Evolutionary conservation across 768 basidiomycete genomes (phyloP).

Genomic region (Phaeotremella fagi): DNA sequence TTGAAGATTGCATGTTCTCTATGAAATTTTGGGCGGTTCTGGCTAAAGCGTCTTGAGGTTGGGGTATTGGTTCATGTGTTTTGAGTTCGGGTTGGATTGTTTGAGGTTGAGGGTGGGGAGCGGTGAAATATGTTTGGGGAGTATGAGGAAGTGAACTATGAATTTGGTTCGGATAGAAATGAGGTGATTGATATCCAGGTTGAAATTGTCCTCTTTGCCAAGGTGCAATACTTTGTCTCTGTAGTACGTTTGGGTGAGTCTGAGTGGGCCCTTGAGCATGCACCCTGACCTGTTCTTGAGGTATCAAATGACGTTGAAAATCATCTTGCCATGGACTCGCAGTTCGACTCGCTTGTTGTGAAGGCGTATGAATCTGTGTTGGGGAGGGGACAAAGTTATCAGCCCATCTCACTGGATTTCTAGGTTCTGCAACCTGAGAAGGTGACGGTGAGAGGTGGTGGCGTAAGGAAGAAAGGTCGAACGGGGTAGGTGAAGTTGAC

Average conservation of each 20-base stretch:
- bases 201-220: conserved; percentile 2
- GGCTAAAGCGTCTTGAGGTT: conserved; percentile 25
- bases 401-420: too few species aligned
- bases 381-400: conserved; percentile 5
- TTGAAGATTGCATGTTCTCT: conserved; percentile 1
- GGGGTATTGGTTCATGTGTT: conserved; percentile 9
- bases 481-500: conserved; percentile 11
- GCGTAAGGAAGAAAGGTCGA: conserved; percentile 33
- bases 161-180: not conserved
- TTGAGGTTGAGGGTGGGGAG: not conserved
- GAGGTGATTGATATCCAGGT: not conserved
- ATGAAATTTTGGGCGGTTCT: conserved; percentile 21
- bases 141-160: not conserved
- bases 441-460: conserved; percentile 24
- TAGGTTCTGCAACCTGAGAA: too few species aligned
- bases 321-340: conserved; percentile 2
- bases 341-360: not conserved
- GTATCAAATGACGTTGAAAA: not conserved
- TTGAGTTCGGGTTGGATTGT: not conserved
- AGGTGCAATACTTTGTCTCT: conserved; percentile 11
- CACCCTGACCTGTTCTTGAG: too few species aligned
- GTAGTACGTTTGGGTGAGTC: too few species aligned
- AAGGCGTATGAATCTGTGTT: too few species aligned
- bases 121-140: not conserved
- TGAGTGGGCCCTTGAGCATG: too few species aligned